Conservation (phyloP, 768 basidiomycete genomes). For the Tulasnella sp. region DNA sequence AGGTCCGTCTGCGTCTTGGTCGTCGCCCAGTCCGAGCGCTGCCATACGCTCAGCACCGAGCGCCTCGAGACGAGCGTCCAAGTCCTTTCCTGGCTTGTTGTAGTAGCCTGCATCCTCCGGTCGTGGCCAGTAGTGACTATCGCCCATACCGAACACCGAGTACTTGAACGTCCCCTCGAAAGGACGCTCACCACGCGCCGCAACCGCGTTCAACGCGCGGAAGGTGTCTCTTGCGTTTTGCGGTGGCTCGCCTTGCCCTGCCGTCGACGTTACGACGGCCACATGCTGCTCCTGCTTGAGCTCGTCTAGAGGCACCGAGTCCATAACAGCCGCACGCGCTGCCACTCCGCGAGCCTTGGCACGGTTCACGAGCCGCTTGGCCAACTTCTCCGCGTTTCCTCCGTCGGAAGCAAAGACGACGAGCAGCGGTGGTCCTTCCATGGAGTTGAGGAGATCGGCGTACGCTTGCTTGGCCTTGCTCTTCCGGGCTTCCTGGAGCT, state of each 20-base stretch:
- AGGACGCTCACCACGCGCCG: constrained; percentile 42
- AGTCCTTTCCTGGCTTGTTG: constrained; percentile 91
- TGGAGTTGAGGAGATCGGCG: constrained; percentile 64
- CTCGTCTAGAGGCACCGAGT: constrained; percentile 65
- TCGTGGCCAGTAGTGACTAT: constrained; percentile 98
- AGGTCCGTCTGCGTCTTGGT: constrained; percentile 93
- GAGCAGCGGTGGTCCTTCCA: constrained; percentile 81
- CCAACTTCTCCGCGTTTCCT: constrained; percentile 91
- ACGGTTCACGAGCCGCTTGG: constrained; percentile 73
- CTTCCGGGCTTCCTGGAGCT: constrained; percentile 70
- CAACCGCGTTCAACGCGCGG: constrained; percentile 67
- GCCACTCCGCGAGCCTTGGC: constrained; percentile 78
- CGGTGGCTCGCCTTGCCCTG: constrained; percentile 95
- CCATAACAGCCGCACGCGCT: constrained; percentile 62
- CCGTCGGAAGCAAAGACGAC: constrained; percentile 94
- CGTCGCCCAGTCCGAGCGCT: constrained; percentile 78
- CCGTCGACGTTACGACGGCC: constrained; percentile 79
- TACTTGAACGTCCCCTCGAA: constrained; percentile 46
- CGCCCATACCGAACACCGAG: constrained; percentile 89
- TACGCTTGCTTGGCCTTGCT: constrained; percentile 73
- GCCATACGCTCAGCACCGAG: constrained; percentile 71
- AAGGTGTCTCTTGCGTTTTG: constrained; percentile 89
- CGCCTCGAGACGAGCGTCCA: constrained; percentile 64
- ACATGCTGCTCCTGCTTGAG: constrained; percentile 67
- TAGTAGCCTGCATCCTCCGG: constrained; percentile 96